These are phyloP conservation scores for Psilocybe cubensis DNA, from an alignment of 768 basidiomycete species.

Conservation along the genomic window DNA sequence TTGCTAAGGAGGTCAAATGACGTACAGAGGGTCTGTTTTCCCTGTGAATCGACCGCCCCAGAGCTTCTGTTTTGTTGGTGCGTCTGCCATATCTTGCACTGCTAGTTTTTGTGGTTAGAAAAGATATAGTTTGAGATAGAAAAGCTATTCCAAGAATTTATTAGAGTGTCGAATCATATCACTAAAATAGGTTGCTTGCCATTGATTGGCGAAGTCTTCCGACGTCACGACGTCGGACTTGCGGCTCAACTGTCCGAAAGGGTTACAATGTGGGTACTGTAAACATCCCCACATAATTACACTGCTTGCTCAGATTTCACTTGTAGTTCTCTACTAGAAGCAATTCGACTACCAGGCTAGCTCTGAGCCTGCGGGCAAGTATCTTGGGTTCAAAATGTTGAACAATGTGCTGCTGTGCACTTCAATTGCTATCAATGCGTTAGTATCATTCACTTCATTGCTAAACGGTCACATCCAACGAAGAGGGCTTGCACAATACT, in stretches of 20 bases:
- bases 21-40: conserved; percentile 85
- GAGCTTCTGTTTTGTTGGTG: conserved; percentile 66
- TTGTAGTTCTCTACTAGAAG: too few relatives aligned
- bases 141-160: neutral
- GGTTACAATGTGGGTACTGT: too few relatives aligned
- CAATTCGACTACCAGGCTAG: too few relatives aligned
- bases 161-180: neutral
- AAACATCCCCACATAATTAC: too few relatives aligned
- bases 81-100: conserved; percentile 33
- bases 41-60: conserved; percentile 93
- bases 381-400: neutral
- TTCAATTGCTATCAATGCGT: conserved; percentile 70
- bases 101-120: neutral
- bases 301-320: too few relatives aligned
- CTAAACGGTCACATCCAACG: neutral
- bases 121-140: neutral
- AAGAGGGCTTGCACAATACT: neutral
- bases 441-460: too few relatives aligned
- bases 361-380: neutral
- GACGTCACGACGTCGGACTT: neutral
- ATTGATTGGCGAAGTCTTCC: neutral
- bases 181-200: neutral
- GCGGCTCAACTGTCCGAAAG: neutral
- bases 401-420: conserved; percentile 38
- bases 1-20: conserved; percentile 8